A percentile compares a stretch with the other conserved stretches of the same genome.
Evolutionary conservation across 345 rosid species (phyloP).

Genomic region (Camelina sativa): DNA sequence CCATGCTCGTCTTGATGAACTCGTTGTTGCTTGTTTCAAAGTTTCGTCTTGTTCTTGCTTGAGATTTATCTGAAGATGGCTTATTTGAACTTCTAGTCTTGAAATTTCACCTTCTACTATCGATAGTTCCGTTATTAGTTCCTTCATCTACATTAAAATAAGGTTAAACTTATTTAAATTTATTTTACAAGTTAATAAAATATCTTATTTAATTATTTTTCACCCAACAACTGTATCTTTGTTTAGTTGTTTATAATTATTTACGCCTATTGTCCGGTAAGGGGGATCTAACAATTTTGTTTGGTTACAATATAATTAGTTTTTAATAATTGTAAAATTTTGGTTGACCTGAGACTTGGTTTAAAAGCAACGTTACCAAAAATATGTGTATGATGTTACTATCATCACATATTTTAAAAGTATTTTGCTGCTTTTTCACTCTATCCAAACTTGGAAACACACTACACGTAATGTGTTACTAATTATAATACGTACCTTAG

Average conservation of each 20-base stretch:
- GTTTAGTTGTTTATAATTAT: not conserved
- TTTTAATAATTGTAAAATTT: not conserved
- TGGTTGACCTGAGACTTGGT: constrained; percentile 36
- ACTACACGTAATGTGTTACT: not conserved
- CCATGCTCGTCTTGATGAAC: constrained; percentile 50
- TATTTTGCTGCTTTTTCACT: constrained; percentile 35
- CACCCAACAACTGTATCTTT: not conserved
- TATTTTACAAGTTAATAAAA: not conserved
- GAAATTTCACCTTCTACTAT: constrained; percentile 79
- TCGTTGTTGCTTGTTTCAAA: constrained; percentile 53
- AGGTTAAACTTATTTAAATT: not conserved
- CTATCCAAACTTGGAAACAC: constrained; percentile 34
- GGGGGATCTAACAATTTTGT: constrained; percentile 12
- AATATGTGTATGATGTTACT: constrained; percentile 26
- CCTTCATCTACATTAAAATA: constrained; percentile 62
- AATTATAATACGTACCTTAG: constrained; percentile 57
- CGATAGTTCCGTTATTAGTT: constrained; percentile 72
- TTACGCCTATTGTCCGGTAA: not conserved
- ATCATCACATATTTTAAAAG: constrained; percentile 8
- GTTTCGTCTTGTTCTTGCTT: constrained; percentile 64
- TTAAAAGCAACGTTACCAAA: constrained; percentile 46
- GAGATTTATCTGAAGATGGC: constrained; percentile 61
- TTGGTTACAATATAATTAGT: not conserved
- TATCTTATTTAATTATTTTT: not conserved
- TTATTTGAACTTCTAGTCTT: constrained; percentile 71